These are phyloP conservation scores for Eucommia ulmoides DNA, from an alignment of 257 asterid genomes.

Conservation along the genomic window DNA sequence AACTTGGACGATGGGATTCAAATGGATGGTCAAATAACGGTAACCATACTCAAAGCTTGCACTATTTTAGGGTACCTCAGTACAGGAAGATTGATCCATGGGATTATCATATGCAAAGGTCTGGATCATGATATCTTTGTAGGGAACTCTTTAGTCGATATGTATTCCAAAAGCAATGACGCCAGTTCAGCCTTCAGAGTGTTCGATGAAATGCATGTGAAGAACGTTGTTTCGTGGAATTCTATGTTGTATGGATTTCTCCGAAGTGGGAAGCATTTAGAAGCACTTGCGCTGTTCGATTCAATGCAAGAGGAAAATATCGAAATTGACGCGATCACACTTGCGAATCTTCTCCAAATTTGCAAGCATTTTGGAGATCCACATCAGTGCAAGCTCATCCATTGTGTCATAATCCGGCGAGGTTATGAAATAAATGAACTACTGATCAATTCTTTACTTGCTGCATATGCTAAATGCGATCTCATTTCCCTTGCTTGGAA, in stretches of 20 bases:
- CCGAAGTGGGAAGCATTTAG: not conserved
- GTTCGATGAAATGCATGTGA: not conserved
- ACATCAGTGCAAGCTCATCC: not conserved
- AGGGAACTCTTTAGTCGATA: not conserved
- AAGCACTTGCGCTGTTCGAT: not conserved
- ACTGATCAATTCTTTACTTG: not conserved
- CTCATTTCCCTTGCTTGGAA: not conserved
- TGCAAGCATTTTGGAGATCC: not conserved
- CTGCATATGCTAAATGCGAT: not conserved
- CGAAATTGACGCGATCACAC: not conserved
- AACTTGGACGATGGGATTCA: not conserved
- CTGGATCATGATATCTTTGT: not conserved
- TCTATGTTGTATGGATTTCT: not conserved
- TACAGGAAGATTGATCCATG: not conserved
- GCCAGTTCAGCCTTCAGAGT: not conserved
- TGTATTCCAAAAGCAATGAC: not conserved
- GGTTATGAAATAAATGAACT: not conserved
- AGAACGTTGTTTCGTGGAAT: not conserved
- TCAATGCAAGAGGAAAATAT: not conserved
- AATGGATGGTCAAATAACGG: not conserved
- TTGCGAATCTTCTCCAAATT: not conserved
- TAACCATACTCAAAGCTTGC: not conserved
- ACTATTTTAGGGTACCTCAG: not conserved
- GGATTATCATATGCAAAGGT: not conserved
- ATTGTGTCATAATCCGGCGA: not conserved